phyloP scores from a whole-genome alignment of 2,329 filamentous ascomycete species.

The Biscogniauxia mediterranea region DNA sequence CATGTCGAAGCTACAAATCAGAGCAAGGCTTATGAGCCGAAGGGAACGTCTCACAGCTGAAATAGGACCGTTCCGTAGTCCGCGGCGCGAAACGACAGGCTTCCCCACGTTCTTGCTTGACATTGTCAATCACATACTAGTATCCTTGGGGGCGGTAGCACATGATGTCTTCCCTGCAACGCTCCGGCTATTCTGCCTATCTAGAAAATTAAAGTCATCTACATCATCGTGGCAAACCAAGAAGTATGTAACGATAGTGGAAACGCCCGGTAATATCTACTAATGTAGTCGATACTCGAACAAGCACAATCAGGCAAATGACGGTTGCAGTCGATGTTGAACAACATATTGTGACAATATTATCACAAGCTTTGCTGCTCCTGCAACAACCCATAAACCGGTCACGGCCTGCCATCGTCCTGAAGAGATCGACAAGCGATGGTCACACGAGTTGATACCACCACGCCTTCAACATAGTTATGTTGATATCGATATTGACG shows the following conservation, averaged over 20 bases:
- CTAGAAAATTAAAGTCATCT: background rate
- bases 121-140: background rate
- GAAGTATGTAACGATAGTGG: background rate
- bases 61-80: background rate
- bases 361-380: background rate
- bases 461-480: background rate
- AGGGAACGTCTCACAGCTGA: background rate
- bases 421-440: background rate
- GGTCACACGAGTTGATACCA: background rate
- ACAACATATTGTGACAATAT: background rate
- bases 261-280: background rate
- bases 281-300: background rate
- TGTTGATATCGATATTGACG: slow-evolving; percentile 1
- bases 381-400: background rate
- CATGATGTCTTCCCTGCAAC: slow-evolving; percentile 2
- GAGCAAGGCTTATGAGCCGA: background rate
- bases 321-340: background rate
- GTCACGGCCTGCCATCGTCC: background rate
- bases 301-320: background rate
- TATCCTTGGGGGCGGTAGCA: slow-evolving; percentile 4
- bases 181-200: slow-evolving; percentile 2
- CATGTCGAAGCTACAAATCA: background rate
- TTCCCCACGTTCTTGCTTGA: background rate
- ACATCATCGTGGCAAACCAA: slow-evolving; percentile 2
- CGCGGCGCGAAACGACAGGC: background rate